A percentile compares a stretch with the other conserved stretches of the same genome.
Conservation (phyloP, 768 basidiomycete species). For the Podaxis mareebaensis region DNA sequence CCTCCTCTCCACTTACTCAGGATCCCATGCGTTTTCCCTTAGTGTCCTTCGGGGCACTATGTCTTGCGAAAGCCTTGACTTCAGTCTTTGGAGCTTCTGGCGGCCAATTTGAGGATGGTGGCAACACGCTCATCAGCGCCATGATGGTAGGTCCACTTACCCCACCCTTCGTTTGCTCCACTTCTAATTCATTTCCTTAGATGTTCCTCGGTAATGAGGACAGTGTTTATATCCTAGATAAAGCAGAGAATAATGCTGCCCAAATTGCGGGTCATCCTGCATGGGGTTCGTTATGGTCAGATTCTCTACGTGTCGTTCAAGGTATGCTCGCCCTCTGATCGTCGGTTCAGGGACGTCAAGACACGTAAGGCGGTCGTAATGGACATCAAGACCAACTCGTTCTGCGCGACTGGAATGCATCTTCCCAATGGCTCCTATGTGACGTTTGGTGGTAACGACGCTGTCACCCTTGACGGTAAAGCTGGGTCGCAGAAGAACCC, state of each 20-base stretch:
- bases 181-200: slow-evolving; percentile 23
- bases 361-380: slow-evolving; percentile 53
- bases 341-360: slow-evolving; percentile 58
- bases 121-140: slow-evolving; percentile 65
- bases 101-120: slow-evolving; percentile 65
- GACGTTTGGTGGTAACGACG: slow-evolving; percentile 74
- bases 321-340: background rate
- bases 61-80: no score
- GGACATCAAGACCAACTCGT: slow-evolving; percentile 76
- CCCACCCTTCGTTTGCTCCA: background rate
- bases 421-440: slow-evolving; percentile 81
- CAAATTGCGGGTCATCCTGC: slow-evolving; percentile 67
- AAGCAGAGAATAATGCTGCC: slow-evolving; percentile 70
- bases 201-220: slow-evolving; percentile 47
- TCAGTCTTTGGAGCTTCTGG: background rate
- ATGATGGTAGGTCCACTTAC: slow-evolving; percentile 55
- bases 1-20: no score
- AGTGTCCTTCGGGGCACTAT: no score
- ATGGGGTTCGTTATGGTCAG: slow-evolving; percentile 59
- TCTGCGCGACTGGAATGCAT: slow-evolving; percentile 69
- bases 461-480: slow-evolving; percentile 62
- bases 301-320: slow-evolving; percentile 1
- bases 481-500: slow-evolving; percentile 55
- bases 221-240: slow-evolving; percentile 67
- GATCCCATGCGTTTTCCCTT: no score